These are phyloP conservation scores for Austroboletus niveus DNA, from an alignment of 1,284 basidiomycete genomes.

Conservation along the genomic window DNA sequence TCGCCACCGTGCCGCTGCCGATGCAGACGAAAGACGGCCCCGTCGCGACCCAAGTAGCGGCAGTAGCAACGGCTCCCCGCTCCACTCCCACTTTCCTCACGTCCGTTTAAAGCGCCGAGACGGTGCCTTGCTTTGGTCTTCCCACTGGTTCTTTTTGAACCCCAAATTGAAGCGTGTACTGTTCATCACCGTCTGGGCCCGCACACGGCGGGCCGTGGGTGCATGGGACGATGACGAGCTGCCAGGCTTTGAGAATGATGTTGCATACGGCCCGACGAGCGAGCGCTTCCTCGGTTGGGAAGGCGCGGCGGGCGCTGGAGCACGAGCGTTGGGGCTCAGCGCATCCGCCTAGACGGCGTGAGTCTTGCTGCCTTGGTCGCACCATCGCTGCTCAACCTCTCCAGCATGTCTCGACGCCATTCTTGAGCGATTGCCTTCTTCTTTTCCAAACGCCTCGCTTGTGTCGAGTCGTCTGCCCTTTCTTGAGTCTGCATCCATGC, in stretches of 20 bases:
- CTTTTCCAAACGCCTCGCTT: neutral
- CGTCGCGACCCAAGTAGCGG: slow-evolving; percentile 22
- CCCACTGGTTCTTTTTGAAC: slow-evolving; percentile 97
- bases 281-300: slow-evolving; percentile 78
- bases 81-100: slow-evolving; percentile 25
- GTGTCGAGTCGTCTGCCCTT: neutral
- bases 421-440: too few species aligned
- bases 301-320: slow-evolving; percentile 70
- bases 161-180: slow-evolving; percentile 90
- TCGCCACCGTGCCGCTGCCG: slow-evolving; percentile 22
- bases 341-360: slow-evolving; percentile 28
- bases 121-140: slow-evolving; percentile 94
- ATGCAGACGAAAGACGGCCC: slow-evolving; percentile 1
- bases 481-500: neutral
- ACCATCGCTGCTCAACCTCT: slow-evolving; percentile 15
- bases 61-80: slow-evolving; percentile 28
- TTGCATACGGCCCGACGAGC: slow-evolving; percentile 25
- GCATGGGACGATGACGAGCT: slow-evolving; percentile 48
- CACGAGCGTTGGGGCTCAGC: slow-evolving; percentile 65
- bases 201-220: slow-evolving; percentile 59
- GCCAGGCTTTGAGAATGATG: slow-evolving; percentile 35
- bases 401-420: neutral
- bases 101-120: slow-evolving; percentile 39
- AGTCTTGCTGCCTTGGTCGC: slow-evolving; percentile 14
- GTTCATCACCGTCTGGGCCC: slow-evolving; percentile 93